Evolutionary conservation across 129 eudicot genomes (phyloP).

Genomic region (Glebionis coronaria): DNA sequence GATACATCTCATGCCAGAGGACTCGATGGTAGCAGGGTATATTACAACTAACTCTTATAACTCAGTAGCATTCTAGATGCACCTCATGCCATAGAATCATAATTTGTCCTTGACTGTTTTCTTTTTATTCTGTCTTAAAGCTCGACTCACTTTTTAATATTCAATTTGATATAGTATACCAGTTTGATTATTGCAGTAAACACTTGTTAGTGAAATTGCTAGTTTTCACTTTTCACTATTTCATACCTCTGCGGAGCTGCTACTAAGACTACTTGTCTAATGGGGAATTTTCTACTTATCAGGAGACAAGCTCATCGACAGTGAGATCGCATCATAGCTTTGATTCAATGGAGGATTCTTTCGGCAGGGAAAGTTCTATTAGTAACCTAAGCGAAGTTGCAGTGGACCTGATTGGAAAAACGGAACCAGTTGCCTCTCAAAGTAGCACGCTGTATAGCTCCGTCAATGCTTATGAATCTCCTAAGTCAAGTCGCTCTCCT

Average conservation of each 20-base stretch:
- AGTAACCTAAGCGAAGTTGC: slow-evolving; percentile 37
- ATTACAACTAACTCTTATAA: slow-evolving; percentile 25
- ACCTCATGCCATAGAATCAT: not conserved
- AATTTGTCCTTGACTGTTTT: slow-evolving; percentile 5
- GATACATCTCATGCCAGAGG: slow-evolving; percentile 45
- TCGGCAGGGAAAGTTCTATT: slow-evolving; percentile 50
- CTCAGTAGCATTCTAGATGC: too few relatives aligned
- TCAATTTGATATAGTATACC: not conserved
- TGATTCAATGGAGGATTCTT: slow-evolving; percentile 64
- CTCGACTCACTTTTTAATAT: not conserved
- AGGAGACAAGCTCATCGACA: slow-evolving; percentile 69
- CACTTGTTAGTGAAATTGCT: not conserved
- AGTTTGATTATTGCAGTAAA: not conserved
- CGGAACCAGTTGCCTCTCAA: slow-evolving; percentile 43
- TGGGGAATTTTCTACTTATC: slow-evolving; percentile 12
- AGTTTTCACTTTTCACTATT: not conserved
- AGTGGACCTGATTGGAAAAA: slow-evolving; percentile 38
- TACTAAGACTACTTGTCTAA: not conserved
- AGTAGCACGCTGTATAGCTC: not conserved
- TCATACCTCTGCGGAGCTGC: not conserved
- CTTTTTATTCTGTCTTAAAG: not conserved
- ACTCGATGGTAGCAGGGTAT: slow-evolving; percentile 63
- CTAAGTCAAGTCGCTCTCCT: slow-evolving; percentile 38
- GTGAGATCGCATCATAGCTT: slow-evolving; percentile 55
- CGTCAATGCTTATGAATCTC: slow-evolving; percentile 35